Conservation (phyloP, 257 asterid genomes). For the Fraxinus americana region DNA sequence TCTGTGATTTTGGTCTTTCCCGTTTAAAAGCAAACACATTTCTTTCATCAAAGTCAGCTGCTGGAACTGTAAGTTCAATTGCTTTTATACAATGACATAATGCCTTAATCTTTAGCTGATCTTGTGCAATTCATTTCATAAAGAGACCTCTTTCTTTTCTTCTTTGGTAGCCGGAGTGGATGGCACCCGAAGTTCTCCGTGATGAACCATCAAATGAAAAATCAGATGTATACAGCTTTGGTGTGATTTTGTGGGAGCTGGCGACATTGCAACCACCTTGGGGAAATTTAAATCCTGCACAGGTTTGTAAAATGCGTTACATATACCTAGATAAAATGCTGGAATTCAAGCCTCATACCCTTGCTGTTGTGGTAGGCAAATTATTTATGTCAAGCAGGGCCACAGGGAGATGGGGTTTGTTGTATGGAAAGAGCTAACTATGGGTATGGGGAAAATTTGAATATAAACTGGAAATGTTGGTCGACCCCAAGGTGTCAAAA, state of each 20-base stretch:
- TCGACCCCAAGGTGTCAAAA: background rate
- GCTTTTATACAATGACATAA: slow-evolving; percentile 27
- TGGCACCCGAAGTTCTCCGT: slow-evolving; percentile 99
- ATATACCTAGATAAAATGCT: slow-evolving; percentile 10
- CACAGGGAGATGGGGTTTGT: slow-evolving; percentile 2
- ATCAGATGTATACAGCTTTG: slow-evolving; percentile 94
- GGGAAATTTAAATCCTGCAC: slow-evolving; percentile 84
- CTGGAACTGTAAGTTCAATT: slow-evolving; percentile 84
- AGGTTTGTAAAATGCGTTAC: slow-evolving; percentile 55
- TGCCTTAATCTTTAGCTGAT: slow-evolving; percentile 21
- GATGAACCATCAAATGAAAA: slow-evolving; percentile 97
- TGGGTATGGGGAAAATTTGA: slow-evolving; percentile 18
- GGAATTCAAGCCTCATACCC: slow-evolving; percentile 2
- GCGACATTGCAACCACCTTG: slow-evolving; percentile 88
- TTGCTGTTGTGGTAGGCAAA: slow-evolving; percentile 6
- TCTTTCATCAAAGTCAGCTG: slow-evolving; percentile 95
- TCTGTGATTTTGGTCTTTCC: slow-evolving; percentile 98
- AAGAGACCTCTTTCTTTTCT: slow-evolving; percentile 1
- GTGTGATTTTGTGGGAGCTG: slow-evolving; percentile 95
- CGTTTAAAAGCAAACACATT: slow-evolving; percentile 91
- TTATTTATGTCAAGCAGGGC: slow-evolving; percentile 13
- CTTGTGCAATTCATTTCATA: slow-evolving; percentile 15
- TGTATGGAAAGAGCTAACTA: slow-evolving; percentile 8
- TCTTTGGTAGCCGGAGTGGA: slow-evolving; percentile 91
- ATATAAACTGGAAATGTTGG: slow-evolving; percentile 6